Evolutionary conservation across 148 eudicot genomes (phyloP).

Genomic region (Rhododendron vialii): DNA sequence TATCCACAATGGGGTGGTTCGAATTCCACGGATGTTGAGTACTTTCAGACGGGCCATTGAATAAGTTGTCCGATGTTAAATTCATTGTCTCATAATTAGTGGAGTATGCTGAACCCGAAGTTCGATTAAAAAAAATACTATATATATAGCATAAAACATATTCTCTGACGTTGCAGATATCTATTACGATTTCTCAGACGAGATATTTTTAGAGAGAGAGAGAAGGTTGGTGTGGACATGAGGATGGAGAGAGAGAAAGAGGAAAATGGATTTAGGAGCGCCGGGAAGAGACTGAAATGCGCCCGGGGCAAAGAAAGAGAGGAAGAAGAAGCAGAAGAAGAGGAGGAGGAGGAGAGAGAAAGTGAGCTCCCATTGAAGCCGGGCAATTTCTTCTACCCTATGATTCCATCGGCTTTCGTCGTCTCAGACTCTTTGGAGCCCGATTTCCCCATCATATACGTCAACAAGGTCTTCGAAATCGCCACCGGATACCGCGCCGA

Average conservation of each 20-base stretch:
- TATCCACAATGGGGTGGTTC: no score
- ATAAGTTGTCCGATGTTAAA: no score
- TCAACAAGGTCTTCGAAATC: constrained; percentile 62
- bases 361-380: constrained; percentile 18
- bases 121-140: no score
- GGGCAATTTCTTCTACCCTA: constrained; percentile 25
- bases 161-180: neutral
- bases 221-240: no score
- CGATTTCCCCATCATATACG: constrained; percentile 77
- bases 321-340: neutral
- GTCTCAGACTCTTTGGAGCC: constrained; percentile 76
- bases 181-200: neutral
- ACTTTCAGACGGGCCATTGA: no score
- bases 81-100: no score
- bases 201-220: neutral
- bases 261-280: constrained; percentile 8
- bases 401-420: constrained; percentile 57
- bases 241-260: constrained; percentile 16
- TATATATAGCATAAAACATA: neutral
- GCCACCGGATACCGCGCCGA: constrained; percentile 73
- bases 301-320: constrained; percentile 14
- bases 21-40: no score
- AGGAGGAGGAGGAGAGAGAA: constrained; percentile 2
- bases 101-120: no score
- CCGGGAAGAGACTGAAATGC: constrained; percentile 50